These are phyloP conservation scores for Psilocybe cubensis DNA, from an alignment of 768 basidiomycete genomes.

Conservation along the genomic window DNA sequence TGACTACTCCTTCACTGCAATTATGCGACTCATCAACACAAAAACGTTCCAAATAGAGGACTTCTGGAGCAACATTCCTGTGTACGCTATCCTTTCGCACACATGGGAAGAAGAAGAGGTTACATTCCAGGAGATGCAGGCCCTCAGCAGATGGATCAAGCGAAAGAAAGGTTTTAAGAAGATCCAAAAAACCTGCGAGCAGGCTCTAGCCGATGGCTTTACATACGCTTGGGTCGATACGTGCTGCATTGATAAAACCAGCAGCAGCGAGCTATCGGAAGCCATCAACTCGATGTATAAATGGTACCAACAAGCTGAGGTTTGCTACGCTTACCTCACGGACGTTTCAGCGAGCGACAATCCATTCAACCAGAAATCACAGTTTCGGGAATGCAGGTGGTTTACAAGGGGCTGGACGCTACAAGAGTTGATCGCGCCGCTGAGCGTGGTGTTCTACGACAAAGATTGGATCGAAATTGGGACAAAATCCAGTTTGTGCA, in stretches of 20 bases:
- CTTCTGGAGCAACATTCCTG: conserved; percentile 1
- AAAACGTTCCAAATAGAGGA: conserved; percentile 1
- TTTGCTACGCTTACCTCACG: conserved; percentile 13
- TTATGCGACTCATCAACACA: conserved; percentile 5
- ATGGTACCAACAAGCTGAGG: not conserved
- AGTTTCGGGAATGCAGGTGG: conserved; percentile 5
- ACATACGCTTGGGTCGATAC: conserved; percentile 11
- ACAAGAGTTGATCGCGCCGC: conserved; percentile 13
- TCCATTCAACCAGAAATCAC: not conserved
- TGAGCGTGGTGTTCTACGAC: conserved; percentile 6
- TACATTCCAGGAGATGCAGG: conserved; percentile 2
- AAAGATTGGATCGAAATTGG: conserved; percentile 10
- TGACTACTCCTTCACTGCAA: not conserved
- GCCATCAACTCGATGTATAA: conserved; percentile 12
- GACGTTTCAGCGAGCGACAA: not conserved
- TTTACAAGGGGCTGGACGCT: conserved; percentile 13
- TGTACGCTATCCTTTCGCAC: conserved; percentile 10
- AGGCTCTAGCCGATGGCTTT: not conserved
- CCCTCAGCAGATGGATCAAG: not conserved
- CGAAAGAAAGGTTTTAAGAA: conserved; percentile 3
- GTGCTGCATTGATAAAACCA: conserved; percentile 8
- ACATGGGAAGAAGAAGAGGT: conserved; percentile 9
- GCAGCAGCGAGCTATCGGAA: conserved; percentile 9
- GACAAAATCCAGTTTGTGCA: conserved; percentile 2
- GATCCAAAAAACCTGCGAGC: conserved; percentile 7